A percentile compares a stretch with the other conserved stretches of the same genome.
phyloP scores from a whole-genome alignment of 805 yeast species.

The Candida oleophila region DNA sequence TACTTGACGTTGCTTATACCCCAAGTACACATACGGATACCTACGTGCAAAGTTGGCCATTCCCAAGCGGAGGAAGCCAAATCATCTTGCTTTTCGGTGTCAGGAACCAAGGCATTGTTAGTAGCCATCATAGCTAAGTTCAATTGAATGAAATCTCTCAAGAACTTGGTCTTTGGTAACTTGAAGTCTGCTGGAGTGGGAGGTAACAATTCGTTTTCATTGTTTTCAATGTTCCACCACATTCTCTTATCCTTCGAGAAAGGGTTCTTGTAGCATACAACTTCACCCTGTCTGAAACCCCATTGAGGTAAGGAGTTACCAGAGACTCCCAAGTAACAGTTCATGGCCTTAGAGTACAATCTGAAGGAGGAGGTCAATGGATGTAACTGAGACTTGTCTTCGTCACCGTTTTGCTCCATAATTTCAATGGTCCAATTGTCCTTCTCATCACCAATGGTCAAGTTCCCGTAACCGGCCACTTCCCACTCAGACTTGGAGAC shows the following conservation, averaged over 20 bases:
- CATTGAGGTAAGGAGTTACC: conserved; percentile 85
- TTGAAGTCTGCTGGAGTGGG: conserved; percentile 59
- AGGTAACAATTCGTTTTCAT: conserved; percentile 58
- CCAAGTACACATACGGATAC: conserved; percentile 81
- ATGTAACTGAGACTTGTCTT: conserved; percentile 57
- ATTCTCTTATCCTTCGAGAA: conserved; percentile 77
- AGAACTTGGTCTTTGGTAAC: conserved; percentile 71
- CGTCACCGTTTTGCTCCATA: conserved; percentile 55
- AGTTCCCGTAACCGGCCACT: conserved; percentile 73
- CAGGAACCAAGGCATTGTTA: conserved; percentile 80
- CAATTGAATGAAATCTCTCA: conserved; percentile 67
- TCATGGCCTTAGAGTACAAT: conserved; percentile 61
- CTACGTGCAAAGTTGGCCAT: conserved; percentile 72
- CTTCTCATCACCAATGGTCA: conserved; percentile 62
- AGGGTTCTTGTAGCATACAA: conserved; percentile 70
- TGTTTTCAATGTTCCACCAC: conserved; percentile 85
- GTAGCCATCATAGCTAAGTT: conserved; percentile 83
- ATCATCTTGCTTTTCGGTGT: conserved; percentile 65
- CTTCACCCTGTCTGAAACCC: conserved; percentile 99
- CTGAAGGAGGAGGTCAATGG: conserved; percentile 85
- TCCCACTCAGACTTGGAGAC: conserved; percentile 54
- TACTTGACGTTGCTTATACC: conserved; percentile 52
- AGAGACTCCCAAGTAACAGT: conserved; percentile 84
- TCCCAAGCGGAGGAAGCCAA: conserved; percentile 80
- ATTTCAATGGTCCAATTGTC: conserved; percentile 80